These are phyloP conservation scores for Lonicera japonica DNA, from an alignment of 129 eudicot genomes.

Conservation along the genomic window DNA sequence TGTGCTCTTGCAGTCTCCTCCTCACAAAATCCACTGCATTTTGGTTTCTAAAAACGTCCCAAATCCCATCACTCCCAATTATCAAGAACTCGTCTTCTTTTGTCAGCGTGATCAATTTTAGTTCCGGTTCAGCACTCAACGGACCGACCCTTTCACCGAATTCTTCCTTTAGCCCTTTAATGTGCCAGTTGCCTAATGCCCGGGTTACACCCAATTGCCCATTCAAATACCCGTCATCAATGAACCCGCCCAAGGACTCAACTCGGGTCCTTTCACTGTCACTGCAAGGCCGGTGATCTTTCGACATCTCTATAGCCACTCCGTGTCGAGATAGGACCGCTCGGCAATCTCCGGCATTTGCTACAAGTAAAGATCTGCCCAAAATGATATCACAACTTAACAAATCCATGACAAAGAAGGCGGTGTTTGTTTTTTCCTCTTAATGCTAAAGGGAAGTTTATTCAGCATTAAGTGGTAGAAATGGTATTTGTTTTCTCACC, in stretches of 20 bases:
- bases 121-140: constrained; percentile 86
- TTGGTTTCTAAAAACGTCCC: constrained; percentile 92
- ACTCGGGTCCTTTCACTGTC: constrained; percentile 47
- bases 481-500: no score
- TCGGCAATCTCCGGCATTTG: constrained; percentile 94
- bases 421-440: no score
- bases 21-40: constrained; percentile 86
- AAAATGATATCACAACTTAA: not conserved
- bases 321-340: constrained; percentile 79
- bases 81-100: constrained; percentile 88
- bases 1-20: constrained; percentile 65
- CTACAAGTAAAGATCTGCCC: constrained; percentile 80
- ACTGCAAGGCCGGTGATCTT: constrained; percentile 79
- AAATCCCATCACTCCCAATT: constrained; percentile 86
- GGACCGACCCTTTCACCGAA: constrained; percentile 40
- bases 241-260: constrained; percentile 73
- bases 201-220: constrained; percentile 82
- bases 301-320: constrained; percentile 77
- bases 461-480: no score
- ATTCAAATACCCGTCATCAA: constrained; percentile 76
- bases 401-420: no score
- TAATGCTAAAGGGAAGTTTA: no score
- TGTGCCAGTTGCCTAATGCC: constrained; percentile 88
- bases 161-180: constrained; percentile 68
- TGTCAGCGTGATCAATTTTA: constrained; percentile 61